A percentile compares a stretch with the other conserved stretches of the same genome.
phyloP scores from a whole-genome alignment of 805 yeast genomes.

The Grigorovia humatica region DNA sequence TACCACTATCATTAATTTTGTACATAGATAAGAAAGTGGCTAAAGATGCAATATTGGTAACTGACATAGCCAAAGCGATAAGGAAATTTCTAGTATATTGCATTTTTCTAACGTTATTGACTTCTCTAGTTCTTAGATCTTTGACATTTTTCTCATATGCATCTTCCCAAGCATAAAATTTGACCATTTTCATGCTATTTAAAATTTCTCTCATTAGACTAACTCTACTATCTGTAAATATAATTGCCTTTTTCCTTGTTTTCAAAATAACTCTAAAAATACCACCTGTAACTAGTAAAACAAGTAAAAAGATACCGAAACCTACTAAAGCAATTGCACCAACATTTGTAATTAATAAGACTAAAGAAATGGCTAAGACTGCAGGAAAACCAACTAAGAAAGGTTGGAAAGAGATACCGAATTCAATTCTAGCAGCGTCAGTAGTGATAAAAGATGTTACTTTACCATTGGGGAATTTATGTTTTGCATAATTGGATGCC shows the following conservation, averaged over 20 bases:
- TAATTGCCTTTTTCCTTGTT: constrained; percentile 47
- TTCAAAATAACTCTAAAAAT: constrained; percentile 43
- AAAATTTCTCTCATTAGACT: constrained; percentile 68
- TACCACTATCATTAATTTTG: constrained; percentile 31
- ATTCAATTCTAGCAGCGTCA: constrained; percentile 71
- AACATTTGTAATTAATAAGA: constrained; percentile 51
- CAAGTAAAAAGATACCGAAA: constrained; percentile 41
- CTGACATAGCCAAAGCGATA: constrained; percentile 54
- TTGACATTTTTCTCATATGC: constrained; percentile 56
- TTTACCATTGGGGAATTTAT: constrained; percentile 54
- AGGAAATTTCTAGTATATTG: constrained; percentile 55
- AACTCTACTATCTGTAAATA: constrained; percentile 68
- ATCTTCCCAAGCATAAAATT: constrained; percentile 84
- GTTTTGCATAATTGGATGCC: constrained; percentile 47
- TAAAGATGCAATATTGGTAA: constrained; percentile 67
- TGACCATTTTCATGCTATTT: constrained; percentile 69
- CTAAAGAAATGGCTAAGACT: constrained; percentile 51
- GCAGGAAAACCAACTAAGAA: constrained; percentile 55
- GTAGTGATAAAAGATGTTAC: constrained; percentile 74
- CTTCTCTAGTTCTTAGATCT: constrained; percentile 50
- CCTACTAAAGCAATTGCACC: constrained; percentile 73
- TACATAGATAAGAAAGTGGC: constrained; percentile 40
- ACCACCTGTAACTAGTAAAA: constrained; percentile 32
- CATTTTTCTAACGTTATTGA: constrained; percentile 47
- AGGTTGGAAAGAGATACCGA: constrained; percentile 61